Evolutionary conservation across 2,329 filamentous ascomycete species (phyloP), one percentile per base, ranked within the genome.

Genomic region (Diaporthe batatas): DNA sequence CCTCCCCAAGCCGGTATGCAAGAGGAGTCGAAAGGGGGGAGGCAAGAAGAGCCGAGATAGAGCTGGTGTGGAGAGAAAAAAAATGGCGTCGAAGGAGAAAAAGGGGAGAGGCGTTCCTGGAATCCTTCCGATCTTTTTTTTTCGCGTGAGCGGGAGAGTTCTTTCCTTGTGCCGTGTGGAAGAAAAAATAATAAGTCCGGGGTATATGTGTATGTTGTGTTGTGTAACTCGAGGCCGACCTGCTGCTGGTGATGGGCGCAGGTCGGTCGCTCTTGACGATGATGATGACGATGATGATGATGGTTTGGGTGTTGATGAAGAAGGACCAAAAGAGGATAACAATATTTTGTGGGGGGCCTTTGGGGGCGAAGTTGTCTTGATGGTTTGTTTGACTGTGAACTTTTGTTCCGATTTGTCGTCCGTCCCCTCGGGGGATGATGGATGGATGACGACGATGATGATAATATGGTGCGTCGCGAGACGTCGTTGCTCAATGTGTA

Each of bases 131-230:
- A 59, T 54, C 64, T 77, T 62, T 47, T 59, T 62, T 44, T 59
- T 77, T 79, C 78, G 79, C 79, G 79, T 79, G 79, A 80, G 79
- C 79, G 79, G 75, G 74, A 68, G 67, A 68, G 59, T 71, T 74
- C 73, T 74, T 74, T 51, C 59, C 59, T 72, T 59, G 67, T 42
- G 53, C 75, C 54, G 76, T 73, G 62, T 42, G 39, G 1, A 36
- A 36, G 8, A 36, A 42, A 69, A 73, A 73, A n/a, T n/a, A n/a
- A n/a, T n/a, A n/a, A 72, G 69, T 64, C 62, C 62, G 68, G 57
- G 54, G 53, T 72, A 71, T 72, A 57, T 68, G 57, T 71, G 73
- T 62, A 75, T 59, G 36, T 42, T 42, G 39, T 18, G 39, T 44
- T 62, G n/a, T 36, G 23, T 44, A 32, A 47, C 44, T 44, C 12